Evolutionary conservation across 2,329 filamentous ascomycete genomes (phyloP), one percentile per base, ranked within the genome.

Genomic region (Fusarium devonianum): DNA sequence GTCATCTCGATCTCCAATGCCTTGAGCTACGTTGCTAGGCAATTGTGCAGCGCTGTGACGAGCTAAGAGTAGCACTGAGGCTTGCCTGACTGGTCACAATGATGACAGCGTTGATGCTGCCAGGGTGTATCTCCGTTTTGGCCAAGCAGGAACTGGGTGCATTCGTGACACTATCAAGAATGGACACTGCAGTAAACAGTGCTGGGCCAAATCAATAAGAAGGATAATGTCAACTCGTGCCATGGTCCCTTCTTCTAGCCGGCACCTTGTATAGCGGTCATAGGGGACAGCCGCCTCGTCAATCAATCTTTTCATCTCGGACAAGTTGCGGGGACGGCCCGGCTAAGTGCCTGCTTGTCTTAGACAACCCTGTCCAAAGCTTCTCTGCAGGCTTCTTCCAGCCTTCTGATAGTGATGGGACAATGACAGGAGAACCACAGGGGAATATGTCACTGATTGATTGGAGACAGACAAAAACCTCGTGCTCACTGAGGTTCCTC

Each of bases 381-480:
- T 62, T 63, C 60, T 53, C 28, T 45, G 18, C 28, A 26, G 51
- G 26, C 36, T 56, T 49, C 49, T 41, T 51, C 39, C 19, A 57
- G 41, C 26, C 38, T 53, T 52, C 32, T 29, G 36, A 32, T 30
- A n/a, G n/a, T n/a, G n/a, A n/a, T n/a, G n/a, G n/a, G n/a, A n/a
- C n/a, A n/a, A n/a, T 25, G 9, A 25, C 21, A 10, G 6, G 6
- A 23, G 21, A 10, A 25, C 12, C 23, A 11, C 23, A 10, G n/a
- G n/a, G n/a, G n/a, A n/a, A n/a, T n/a, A n/a, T n/a, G n/a, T n/a
- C n/a, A n/a, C n/a, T n/a, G n/a, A n/a, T n/a, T n/a, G n/a, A n/a
- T n/a, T n/a, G n/a, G n/a, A n/a, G n/a, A n/a, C n/a, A n/a, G n/a
- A n/a, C n/a, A n/a, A n/a, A n/a, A n/a, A n/a, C n/a, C n/a, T n/a